phyloP scores from a whole-genome alignment of 202 grass and related monocot species.

The Setaria italica region DNA sequence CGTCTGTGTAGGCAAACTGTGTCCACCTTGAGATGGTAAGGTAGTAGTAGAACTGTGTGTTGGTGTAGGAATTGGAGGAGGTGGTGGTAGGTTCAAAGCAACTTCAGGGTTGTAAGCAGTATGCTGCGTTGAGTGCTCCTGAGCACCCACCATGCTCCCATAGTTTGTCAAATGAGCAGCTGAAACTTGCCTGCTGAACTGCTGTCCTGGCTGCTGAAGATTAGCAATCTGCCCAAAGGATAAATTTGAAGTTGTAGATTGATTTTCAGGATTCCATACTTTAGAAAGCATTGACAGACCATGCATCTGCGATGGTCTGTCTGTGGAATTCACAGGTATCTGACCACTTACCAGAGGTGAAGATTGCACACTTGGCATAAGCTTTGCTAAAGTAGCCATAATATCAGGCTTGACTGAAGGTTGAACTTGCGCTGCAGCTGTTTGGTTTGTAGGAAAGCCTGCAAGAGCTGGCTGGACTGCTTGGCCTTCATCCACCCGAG shows the following conservation, averaged over 20 bases:
- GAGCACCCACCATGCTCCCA: constrained; percentile 44
- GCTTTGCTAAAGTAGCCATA: constrained; percentile 74
- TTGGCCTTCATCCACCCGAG: constrained; percentile 46
- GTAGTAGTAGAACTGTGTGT: constrained; percentile 37
- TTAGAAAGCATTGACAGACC: constrained; percentile 39
- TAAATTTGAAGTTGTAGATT: constrained; percentile 36
- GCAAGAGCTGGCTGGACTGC: constrained; percentile 46
- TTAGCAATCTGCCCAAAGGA: constrained; percentile 46
- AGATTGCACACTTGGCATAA: constrained; percentile 65
- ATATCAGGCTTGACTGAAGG: constrained; percentile 79
- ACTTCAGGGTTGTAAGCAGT: constrained; percentile 57
- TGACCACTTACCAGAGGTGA: constrained; percentile 51
- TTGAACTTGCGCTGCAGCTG: constrained; percentile 53
- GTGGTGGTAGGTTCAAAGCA: constrained; percentile 56
- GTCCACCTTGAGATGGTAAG: constrained; percentile 43
- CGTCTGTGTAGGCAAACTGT: constrained; percentile 48
- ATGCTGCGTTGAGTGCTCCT: constrained; percentile 50
- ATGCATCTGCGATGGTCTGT: constrained; percentile 45
- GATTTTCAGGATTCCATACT: constrained; percentile 52
- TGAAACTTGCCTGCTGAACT: constrained; percentile 57
- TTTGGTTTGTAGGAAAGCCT: constrained; percentile 41
- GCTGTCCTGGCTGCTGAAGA: constrained; percentile 58
- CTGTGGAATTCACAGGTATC: constrained; percentile 41
- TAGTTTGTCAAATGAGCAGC: constrained; percentile 52
- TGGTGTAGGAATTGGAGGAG: constrained; percentile 35